phyloP scores from a whole-genome alignment of 116 monocot species.

The Posidonia oceanica region DNA sequence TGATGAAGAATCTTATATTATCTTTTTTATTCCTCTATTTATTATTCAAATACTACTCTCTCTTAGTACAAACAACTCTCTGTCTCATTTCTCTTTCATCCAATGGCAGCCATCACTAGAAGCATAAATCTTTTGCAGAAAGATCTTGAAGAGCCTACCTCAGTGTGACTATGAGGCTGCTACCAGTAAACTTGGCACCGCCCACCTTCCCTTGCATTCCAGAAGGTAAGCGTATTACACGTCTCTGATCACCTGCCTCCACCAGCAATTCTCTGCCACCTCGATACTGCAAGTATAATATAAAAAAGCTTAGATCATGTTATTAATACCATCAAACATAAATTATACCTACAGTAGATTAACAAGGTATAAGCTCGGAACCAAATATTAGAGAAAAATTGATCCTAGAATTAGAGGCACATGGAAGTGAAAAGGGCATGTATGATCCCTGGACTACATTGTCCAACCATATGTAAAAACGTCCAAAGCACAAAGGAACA shows the following conservation, averaged over 20 bases:
- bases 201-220: constrained; percentile 78
- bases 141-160: constrained; percentile 4
- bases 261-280: constrained; percentile 77
- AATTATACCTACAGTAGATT: background rate
- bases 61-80: no score
- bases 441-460: no score
- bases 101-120: background rate
- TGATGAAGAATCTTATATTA: no score
- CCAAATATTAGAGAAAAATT: background rate
- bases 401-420: background rate
- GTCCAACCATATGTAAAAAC: no score
- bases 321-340: background rate
- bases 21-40: no score
- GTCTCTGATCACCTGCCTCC: constrained; percentile 92
- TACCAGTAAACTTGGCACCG: constrained; percentile 75
- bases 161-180: constrained; percentile 57
- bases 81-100: no score
- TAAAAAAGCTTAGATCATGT: background rate
- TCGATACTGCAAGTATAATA: constrained; percentile 41
- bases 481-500: no score
- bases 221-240: constrained; percentile 52
- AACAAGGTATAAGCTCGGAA: background rate
- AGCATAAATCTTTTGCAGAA: background rate
- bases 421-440: no score
- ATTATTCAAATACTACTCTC: background rate